Conservation (phyloP, 768 basidiomycete genomes). For the Paxillus rubicundulus region DNA sequence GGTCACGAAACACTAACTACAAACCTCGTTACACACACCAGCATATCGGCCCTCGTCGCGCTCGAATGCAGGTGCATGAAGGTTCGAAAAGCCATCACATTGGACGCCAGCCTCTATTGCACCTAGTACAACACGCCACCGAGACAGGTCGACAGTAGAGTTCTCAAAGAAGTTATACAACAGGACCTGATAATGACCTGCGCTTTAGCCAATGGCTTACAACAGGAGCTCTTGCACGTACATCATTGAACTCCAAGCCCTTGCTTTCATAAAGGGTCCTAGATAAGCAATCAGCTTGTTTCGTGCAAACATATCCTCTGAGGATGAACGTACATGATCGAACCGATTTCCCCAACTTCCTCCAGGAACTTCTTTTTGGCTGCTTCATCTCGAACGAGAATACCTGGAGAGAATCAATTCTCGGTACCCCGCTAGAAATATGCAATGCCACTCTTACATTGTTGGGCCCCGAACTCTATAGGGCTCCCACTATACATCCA, state of each 20-base stretch:
- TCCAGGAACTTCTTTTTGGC: slow-evolving; percentile 46
- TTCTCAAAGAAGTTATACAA: slow-evolving; percentile 75
- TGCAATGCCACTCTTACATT: slow-evolving; percentile 43
- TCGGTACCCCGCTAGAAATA: neutral
- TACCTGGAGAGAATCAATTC: slow-evolving; percentile 41
- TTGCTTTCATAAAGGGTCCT: slow-evolving; percentile 36
- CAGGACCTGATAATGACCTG: slow-evolving; percentile 47
- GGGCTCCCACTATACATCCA: slow-evolving; percentile 37
- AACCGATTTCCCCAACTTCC: slow-evolving; percentile 56
- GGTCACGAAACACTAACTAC: neutral
- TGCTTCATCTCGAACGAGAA: slow-evolving; percentile 62
- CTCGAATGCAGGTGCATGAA: slow-evolving; percentile 44
- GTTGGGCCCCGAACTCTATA: slow-evolving; percentile 62
- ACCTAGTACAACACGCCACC: slow-evolving; percentile 62
- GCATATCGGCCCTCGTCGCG: slow-evolving; percentile 47
- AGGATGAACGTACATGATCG: slow-evolving; percentile 48
- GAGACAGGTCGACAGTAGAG: slow-evolving; percentile 46
- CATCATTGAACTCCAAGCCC: slow-evolving; percentile 26
- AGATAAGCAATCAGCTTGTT: neutral
- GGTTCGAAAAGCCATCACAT: slow-evolving; percentile 4
- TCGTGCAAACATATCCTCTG: neutral
- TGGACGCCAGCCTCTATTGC: slow-evolving; percentile 26
- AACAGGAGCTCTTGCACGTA: neutral
- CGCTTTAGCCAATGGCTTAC: neutral
- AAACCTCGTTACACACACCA: slow-evolving; percentile 58